Conservation (phyloP, 495 filamentous ascomycete genomes). For the Lophiotrema nucula region DNA sequence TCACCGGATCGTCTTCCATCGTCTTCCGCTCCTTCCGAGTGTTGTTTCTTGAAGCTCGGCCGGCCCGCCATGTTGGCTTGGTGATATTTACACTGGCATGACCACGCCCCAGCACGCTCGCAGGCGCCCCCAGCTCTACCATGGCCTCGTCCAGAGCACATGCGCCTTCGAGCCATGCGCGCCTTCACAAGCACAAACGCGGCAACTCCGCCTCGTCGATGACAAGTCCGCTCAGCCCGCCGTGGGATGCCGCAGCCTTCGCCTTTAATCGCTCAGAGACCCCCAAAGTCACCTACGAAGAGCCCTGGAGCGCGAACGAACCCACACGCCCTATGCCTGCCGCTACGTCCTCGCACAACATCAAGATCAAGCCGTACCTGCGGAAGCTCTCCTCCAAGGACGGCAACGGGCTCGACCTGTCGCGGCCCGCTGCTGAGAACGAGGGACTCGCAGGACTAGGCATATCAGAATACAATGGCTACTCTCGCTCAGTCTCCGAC, state of each 20-base stretch:
- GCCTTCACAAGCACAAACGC: constrained; percentile 47
- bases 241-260: constrained; percentile 15
- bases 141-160: constrained; percentile 21
- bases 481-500: constrained; percentile 43
- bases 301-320: constrained; percentile 22
- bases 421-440: constrained; percentile 56
- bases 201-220: constrained; percentile 39
- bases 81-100: not conserved
- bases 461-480: constrained; percentile 47
- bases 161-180: constrained; percentile 31
- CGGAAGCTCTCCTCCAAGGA: constrained; percentile 53
- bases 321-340: constrained; percentile 13
- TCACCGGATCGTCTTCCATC: not conserved
- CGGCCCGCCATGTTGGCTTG: not conserved
- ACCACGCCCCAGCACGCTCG: not conserved
- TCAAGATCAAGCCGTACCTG: constrained; percentile 59
- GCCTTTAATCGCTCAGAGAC: constrained; percentile 38
- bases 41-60: not conserved
- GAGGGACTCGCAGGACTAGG: constrained; percentile 56
- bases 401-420: constrained; percentile 53
- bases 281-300: constrained; percentile 42
- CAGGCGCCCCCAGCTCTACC: not conserved
- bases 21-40: not conserved
- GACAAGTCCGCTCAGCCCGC: constrained; percentile 22
- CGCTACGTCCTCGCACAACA: constrained; percentile 29